phyloP scores from a whole-genome alignment of 495 filamentous ascomycete species.

The Sordaria brevicollis region DNA sequence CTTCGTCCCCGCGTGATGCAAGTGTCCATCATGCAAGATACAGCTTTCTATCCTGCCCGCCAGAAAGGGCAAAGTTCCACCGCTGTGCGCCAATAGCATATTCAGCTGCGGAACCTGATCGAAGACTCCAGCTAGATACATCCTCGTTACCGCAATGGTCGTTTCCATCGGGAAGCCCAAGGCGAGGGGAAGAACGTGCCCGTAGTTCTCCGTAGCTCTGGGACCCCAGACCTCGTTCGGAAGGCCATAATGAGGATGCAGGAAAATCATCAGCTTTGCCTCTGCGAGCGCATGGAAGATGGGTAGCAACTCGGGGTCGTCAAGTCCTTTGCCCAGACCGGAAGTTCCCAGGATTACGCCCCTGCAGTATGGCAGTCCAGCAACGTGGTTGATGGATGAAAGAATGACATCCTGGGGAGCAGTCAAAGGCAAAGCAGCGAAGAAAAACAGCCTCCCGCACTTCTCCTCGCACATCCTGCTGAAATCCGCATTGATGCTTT shows the following conservation, averaged over 20 bases:
- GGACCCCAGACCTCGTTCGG: conserved; percentile 69
- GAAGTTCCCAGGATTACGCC: conserved; percentile 85
- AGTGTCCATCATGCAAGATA: conserved; percentile 67
- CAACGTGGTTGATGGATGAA: conserved; percentile 52
- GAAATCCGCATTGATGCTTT: conserved; percentile 67
- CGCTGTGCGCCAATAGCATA: conserved; percentile 78
- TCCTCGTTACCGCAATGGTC: conserved; percentile 79
- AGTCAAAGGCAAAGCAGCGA: conserved; percentile 72
- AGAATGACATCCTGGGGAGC: conserved; percentile 51
- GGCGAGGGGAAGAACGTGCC: conserved; percentile 79
- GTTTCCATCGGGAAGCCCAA: conserved; percentile 91
- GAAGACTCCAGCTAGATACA: conserved; percentile 78
- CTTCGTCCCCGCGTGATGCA: conserved; percentile 34
- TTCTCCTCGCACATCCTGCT: conserved; percentile 52
- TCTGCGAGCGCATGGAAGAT: conserved; percentile 61
- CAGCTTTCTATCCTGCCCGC: conserved; percentile 86
- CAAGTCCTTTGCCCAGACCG: conserved; percentile 70
- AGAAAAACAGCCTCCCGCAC: conserved; percentile 59
- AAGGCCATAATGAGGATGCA: conserved; percentile 92
- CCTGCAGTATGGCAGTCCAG: conserved; percentile 53
- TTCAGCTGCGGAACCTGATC: conserved; percentile 62
- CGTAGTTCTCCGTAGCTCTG: conserved; percentile 49
- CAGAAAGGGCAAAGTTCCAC: conserved; percentile 81
- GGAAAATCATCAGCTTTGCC: conserved; percentile 56
- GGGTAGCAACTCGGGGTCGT: conserved; percentile 61